Evolutionary conservation across 1,284 basidiomycete species (phyloP).

Genomic region (Microstroma glucosiphilum): DNA sequence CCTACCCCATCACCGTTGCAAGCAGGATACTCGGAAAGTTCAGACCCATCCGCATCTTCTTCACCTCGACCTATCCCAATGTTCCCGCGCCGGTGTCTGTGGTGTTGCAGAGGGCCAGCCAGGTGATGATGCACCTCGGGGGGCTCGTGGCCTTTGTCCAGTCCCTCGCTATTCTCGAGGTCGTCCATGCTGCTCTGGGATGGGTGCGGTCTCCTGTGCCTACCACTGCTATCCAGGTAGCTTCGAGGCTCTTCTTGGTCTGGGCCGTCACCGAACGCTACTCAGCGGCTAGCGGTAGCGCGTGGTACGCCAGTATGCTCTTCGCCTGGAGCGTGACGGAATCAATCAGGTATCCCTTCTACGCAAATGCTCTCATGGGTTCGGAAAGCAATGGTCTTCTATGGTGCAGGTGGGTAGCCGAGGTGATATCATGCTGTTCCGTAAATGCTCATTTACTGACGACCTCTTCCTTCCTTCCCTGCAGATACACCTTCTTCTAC

Average conservation of each 20-base stretch:
- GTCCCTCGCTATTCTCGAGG: slow-evolving; percentile 38
- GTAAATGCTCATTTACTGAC: background rate
- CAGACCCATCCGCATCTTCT: slow-evolving; percentile 26
- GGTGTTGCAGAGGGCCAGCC: slow-evolving; percentile 29
- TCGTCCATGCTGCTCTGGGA: slow-evolving; percentile 68
- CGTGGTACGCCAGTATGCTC: slow-evolving; percentile 84
- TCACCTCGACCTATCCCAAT: slow-evolving; percentile 24
- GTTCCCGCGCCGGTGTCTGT: slow-evolving; percentile 23
- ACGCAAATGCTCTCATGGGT: slow-evolving; percentile 62
- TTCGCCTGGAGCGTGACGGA: slow-evolving; percentile 90
- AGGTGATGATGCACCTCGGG: slow-evolving; percentile 33
- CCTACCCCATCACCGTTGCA: slow-evolving; percentile 21
- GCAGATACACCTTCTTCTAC: slow-evolving; percentile 86
- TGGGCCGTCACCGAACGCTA: slow-evolving; percentile 59
- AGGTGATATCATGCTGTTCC: too few relatives aligned
- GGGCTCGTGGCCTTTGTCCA: slow-evolving; percentile 35
- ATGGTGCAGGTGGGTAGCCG: slow-evolving; percentile 35
- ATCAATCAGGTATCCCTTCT: slow-evolving; percentile 85
- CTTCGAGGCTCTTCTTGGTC: slow-evolving; percentile 75
- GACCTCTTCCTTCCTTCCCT: background rate
- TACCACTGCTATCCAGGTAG: slow-evolving; percentile 79
- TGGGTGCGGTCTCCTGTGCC: slow-evolving; percentile 77
- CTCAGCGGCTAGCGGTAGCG: slow-evolving; percentile 55
- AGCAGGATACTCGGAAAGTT: slow-evolving; percentile 24
- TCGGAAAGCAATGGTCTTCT: slow-evolving; percentile 31